Evolutionary conservation across 2,329 filamentous ascomycete species (phyloP).

Genomic region (Fusarium longipes): DNA sequence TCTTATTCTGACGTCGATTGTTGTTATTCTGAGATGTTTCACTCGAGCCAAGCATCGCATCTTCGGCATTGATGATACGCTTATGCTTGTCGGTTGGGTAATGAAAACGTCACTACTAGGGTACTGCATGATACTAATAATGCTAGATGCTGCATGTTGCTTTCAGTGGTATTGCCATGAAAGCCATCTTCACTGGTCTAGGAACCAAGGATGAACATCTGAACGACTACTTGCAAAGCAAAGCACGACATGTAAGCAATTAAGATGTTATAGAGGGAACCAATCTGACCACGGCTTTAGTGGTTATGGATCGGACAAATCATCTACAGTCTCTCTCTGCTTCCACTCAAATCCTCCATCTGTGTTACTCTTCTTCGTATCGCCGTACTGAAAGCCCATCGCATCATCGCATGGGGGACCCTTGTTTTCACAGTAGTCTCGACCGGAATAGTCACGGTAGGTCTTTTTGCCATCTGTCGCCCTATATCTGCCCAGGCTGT

Average conservation of each 20-base stretch:
- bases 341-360: conserved; percentile 31
- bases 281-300: not conserved
- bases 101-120: not conserved
- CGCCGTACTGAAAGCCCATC: conserved; percentile 20
- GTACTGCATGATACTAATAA: not conserved
- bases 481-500: conserved; percentile 16
- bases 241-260: conserved; percentile 17
- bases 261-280: not conserved
- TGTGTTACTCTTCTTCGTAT: conserved; percentile 33
- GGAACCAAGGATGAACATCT: conserved; percentile 18
- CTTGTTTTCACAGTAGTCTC: conserved; percentile 8
- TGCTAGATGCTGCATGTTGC: conserved; percentile 21
- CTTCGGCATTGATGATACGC: conserved; percentile 27
- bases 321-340: conserved; percentile 14
- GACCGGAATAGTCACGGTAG: conserved; percentile 10
- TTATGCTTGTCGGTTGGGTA: conserved; percentile 37
- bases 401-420: conserved; percentile 24
- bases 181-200: conserved; percentile 9
- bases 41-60: conserved; percentile 2
- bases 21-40: conserved; percentile 14
- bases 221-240: conserved; percentile 7
- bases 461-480: not conserved
- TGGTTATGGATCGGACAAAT: conserved; percentile 26
- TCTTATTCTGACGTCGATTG: not conserved
- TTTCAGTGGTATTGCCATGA: not conserved